These are phyloP conservation scores for Tetracladium marchalianum DNA, from an alignment of 495 filamentous ascomycete species.

Conservation along the genomic window DNA sequence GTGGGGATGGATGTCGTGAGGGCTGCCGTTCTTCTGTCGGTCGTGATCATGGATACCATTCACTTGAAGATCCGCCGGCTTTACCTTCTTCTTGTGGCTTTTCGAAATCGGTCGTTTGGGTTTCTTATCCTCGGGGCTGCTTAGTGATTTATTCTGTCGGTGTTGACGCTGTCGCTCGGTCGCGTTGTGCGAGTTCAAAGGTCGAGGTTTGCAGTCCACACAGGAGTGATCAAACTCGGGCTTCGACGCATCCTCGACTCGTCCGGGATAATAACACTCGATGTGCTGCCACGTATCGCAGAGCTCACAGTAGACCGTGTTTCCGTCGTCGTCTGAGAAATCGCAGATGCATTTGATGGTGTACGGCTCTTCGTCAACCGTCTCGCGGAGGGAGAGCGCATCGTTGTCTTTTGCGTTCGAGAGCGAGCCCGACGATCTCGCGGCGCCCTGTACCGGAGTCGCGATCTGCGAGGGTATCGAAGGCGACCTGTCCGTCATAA, in stretches of 20 bases:
- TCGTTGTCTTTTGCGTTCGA: constrained; percentile 33
- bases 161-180: constrained; percentile 52
- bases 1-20: constrained; percentile 18
- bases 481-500: constrained; percentile 88
- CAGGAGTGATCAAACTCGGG: constrained; percentile 66
- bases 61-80: constrained; percentile 31
- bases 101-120: constrained; percentile 60
- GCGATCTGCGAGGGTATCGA: constrained; percentile 47
- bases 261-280: constrained; percentile 79
- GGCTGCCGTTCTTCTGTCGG: constrained; percentile 21
- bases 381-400: constrained; percentile 42
- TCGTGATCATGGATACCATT: constrained; percentile 28
- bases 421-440: constrained; percentile 41
- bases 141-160: constrained; percentile 48
- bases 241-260: constrained; percentile 58
- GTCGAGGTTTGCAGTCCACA: constrained; percentile 70
- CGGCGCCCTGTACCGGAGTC: constrained; percentile 34
- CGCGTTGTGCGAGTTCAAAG: constrained; percentile 60
- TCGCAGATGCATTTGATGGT: constrained; percentile 97
- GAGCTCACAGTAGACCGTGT: constrained; percentile 89
- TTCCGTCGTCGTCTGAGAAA: constrained; percentile 89
- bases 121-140: constrained; percentile 48
- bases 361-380: constrained; percentile 77
- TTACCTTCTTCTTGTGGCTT: constrained; percentile 65
- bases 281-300: constrained; percentile 99